These are phyloP conservation scores for Fusarium mexicanum DNA, from an alignment of 2,329 filamentous ascomycete species.

Conservation along the genomic window DNA sequence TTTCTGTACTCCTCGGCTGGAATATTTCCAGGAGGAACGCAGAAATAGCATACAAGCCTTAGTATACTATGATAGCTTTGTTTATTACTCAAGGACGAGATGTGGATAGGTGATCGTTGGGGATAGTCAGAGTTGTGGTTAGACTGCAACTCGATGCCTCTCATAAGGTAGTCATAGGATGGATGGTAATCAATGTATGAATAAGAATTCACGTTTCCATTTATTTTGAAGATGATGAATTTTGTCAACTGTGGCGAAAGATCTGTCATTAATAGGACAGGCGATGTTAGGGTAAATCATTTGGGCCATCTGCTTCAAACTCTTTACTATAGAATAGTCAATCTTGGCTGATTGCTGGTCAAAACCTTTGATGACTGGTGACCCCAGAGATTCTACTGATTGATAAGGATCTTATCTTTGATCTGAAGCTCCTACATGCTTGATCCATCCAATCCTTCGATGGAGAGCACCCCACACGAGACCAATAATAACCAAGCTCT, in stretches of 20 bases:
- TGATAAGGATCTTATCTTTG: conserved; percentile 22
- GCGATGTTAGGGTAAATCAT: too few relatives aligned
- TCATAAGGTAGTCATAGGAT: conserved; percentile 27
- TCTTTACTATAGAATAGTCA: not conserved
- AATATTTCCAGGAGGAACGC: conserved; percentile 1
- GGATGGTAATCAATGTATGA: conserved; percentile 43
- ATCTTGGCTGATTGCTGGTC: not conserved
- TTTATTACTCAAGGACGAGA: conserved; percentile 19
- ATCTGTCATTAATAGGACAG: not conserved
- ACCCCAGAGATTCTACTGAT: not conserved
- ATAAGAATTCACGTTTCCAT: conserved; percentile 38
- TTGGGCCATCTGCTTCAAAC: not conserved
- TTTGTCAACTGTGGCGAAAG: not conserved
- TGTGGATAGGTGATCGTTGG: conserved; percentile 10
- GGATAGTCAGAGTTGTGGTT: conserved; percentile 6
- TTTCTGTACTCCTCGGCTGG: conserved; percentile 8
- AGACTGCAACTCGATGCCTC: conserved; percentile 13
- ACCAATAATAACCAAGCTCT: not conserved
- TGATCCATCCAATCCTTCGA: conserved; percentile 10
- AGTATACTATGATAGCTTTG: conserved; percentile 27
- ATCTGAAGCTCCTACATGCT: not conserved
- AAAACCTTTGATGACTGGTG: not conserved
- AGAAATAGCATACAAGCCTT: conserved; percentile 33
- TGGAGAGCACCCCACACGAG: conserved; percentile 1
- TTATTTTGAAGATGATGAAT: not conserved